Conservation (phyloP, 129 eudicot species). For the Arctium lappa region DNA sequence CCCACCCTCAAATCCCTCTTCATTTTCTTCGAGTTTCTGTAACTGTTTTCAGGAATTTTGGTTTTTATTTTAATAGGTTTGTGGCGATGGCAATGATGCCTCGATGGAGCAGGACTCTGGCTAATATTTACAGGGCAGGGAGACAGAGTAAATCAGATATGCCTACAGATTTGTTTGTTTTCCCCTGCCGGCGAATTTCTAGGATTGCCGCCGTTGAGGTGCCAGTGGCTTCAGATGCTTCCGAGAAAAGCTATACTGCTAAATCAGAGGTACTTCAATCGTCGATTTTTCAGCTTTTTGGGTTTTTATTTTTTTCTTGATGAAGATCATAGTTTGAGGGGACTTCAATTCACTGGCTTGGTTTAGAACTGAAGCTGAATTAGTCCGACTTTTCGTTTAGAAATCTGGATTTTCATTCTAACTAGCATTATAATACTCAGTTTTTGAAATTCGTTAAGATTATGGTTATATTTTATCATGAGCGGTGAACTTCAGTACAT, state of each 20-base stretch:
- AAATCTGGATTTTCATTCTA: background rate
- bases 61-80: background rate
- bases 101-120: slow-evolving; percentile 35
- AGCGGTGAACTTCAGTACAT: background rate
- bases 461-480: background rate
- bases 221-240: slow-evolving; percentile 15
- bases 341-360: background rate
- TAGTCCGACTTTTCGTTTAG: background rate
- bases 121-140: slow-evolving; percentile 7
- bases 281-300: background rate
- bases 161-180: slow-evolving; percentile 13
- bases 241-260: slow-evolving; percentile 11
- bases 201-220: slow-evolving; percentile 32
- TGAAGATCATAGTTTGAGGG: background rate
- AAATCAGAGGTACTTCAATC: slow-evolving; percentile 30
- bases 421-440: background rate
- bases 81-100: slow-evolving; percentile 21
- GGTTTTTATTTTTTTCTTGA: background rate
- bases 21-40: slow-evolving; percentile 2
- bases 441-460: background rate
- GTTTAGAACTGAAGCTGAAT: background rate
- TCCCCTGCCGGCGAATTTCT: slow-evolving; percentile 29
- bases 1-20: background rate
- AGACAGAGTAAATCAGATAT: slow-evolving; percentile 14
- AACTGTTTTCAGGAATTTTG: background rate